Evolutionary conservation across 108 stramenopile genomes (phyloP), one percentile per base, ranked within the genome.

Genomic region (Skeletonema menzelii): DNA sequence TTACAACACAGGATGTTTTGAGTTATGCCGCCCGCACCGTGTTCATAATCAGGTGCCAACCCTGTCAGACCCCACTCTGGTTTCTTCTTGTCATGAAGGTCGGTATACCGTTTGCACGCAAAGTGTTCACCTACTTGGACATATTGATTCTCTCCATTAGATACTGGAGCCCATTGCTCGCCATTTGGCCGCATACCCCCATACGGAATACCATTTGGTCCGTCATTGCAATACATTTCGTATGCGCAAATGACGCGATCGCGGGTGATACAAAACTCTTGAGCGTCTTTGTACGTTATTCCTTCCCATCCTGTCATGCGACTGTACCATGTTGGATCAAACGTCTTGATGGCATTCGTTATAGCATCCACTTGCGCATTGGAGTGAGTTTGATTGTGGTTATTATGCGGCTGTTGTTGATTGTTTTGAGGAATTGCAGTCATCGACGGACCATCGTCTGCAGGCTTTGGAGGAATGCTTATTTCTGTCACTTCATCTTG

Each of bases 21-120:
- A 37, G 76, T 77, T 35, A 77, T 77, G 17, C 76, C 76, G 15
- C 76, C 76, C 1, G 76, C 76, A 7, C 76, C 76, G 32, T 77
- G 76, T n/a, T 69, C 76, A 57, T 77, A 64, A 0, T 77, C 69
- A 6, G 46, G 46, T 47, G 46, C 46, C 46, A 19, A 4, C 19
- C 46, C 70, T 57, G 72, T 70, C 22, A 72, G 63, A 44, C 71
- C 71, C 27, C 71, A 62, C 78, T 71, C 72, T 38, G 69, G 67
- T 31, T 79, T 71, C 24, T 61, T 71, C 20, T 72, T 72, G 8
- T 56, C 30, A 38, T 65, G 65, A 0, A 57, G 47, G 19, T 71
- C 78, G 14, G 46, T 47, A 47, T 47, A 47, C 46, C 46, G 1
- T n/a, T 19, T 47, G n/a, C 46, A 47, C 5, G 46, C 19, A 7